A percentile compares a stretch with the other conserved stretches of the same genome.
Evolutionary conservation across 768 basidiomycete genomes (phyloP).

Genomic region (Hemileccinum impolitum): DNA sequence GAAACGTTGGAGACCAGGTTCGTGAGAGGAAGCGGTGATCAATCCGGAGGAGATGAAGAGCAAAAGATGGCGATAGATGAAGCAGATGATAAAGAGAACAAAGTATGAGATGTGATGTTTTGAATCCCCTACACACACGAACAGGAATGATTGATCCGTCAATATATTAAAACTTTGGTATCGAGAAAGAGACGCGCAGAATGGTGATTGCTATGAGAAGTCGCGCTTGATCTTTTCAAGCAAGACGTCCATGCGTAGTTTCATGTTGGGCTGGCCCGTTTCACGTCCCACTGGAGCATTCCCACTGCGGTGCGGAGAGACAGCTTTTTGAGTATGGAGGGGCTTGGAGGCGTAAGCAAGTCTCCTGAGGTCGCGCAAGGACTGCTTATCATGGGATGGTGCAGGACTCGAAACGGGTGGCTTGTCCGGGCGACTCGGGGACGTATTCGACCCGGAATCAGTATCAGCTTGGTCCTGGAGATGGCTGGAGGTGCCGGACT

Average conservation of each 20-base stretch:
- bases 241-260: conserved; percentile 80
- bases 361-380: conserved; percentile 58
- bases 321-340: conserved; percentile 56
- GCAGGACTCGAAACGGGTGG: neutral
- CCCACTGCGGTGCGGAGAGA: conserved; percentile 33
- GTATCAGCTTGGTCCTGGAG: neutral
- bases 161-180: neutral
- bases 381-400: conserved; percentile 16
- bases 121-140: neutral
- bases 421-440: conserved; percentile 2
- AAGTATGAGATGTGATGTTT: conserved; percentile 34
- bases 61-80: conserved; percentile 40
- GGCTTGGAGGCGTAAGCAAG: conserved; percentile 60
- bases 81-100: conserved; percentile 54
- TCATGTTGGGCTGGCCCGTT: conserved; percentile 70
- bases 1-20: conserved; percentile 62
- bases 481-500: neutral
- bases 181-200: conserved; percentile 2
- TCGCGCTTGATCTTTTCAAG: conserved; percentile 81
- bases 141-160: conserved; percentile 3
- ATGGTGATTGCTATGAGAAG: conserved; percentile 29
- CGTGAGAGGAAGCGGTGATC: conserved; percentile 45
- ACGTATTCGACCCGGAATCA: neutral
- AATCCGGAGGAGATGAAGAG: conserved; percentile 22
- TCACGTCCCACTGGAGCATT: conserved; percentile 27